Conservation (phyloP, 83 land plant genomes). For the Picea abies region DNA sequence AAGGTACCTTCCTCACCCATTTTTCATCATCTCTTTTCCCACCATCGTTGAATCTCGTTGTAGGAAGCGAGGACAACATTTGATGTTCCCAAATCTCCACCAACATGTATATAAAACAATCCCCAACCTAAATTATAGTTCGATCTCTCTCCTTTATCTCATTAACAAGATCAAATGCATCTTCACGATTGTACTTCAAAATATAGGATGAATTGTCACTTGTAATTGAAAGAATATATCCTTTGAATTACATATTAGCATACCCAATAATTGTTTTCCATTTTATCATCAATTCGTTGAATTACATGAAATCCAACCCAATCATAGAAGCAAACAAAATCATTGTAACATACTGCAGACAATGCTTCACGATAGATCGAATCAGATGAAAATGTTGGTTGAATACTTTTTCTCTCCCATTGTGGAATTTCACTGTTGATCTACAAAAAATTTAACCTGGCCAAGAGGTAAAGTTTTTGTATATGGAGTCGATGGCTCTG, state of each 20-base stretch:
- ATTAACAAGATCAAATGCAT: constrained; percentile 95
- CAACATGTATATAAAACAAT: constrained; percentile 99
- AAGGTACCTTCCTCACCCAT: too few species aligned
- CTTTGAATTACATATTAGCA: constrained; percentile 63
- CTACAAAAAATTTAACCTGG: too few species aligned
- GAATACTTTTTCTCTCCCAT: constrained; percentile 93
- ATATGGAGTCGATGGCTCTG: too few species aligned
- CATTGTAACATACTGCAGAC: constrained; percentile 93
- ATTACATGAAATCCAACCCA: constrained; percentile 97
- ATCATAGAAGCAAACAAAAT: constrained; percentile 97
- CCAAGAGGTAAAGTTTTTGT: too few species aligned
- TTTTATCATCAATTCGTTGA: constrained; percentile 90
- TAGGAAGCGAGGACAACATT: too few species aligned
- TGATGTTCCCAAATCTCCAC: too few species aligned
- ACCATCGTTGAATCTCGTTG: too few species aligned
- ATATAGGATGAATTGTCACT: constrained; percentile 96
- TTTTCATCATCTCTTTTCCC: too few species aligned
- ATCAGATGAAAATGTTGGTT: constrained; percentile 94
- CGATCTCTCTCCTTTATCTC: constrained; percentile 89
- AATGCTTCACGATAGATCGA: constrained; percentile 90
- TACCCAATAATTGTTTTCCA: too few species aligned
- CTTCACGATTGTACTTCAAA: constrained; percentile 94
- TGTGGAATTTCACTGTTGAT: too few species aligned
- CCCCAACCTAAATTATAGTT: constrained; percentile 98
- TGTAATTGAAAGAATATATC: constrained; percentile 91